Evolutionary conservation across 495 filamentous ascomycete species (phyloP).

Genomic region (Annulohypoxylon nitens): DNA sequence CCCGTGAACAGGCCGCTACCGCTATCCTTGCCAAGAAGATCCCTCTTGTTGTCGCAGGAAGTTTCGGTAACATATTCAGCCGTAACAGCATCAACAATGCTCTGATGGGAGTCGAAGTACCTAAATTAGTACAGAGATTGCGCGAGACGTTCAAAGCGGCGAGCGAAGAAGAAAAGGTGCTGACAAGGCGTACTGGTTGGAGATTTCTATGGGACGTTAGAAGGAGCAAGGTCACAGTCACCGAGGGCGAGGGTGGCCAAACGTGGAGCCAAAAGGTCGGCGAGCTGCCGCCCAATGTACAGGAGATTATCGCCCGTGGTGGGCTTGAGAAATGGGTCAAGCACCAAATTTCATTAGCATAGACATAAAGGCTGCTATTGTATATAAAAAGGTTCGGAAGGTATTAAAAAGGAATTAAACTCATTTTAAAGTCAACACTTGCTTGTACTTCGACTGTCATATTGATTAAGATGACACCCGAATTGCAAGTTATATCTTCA

Average conservation of each 20-base stretch:
- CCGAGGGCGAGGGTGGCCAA: constrained; percentile 69
- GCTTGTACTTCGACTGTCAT: not conserved
- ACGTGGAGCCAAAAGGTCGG: constrained; percentile 86
- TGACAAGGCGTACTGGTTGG: constrained; percentile 91
- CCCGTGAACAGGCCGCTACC: constrained; percentile 87
- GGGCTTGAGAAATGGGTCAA: constrained; percentile 90
- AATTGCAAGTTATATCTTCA: not conserved
- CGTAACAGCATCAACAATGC: constrained; percentile 95
- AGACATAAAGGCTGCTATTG: not conserved
- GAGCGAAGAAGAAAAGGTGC: constrained; percentile 62
- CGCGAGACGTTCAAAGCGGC: constrained; percentile 68
- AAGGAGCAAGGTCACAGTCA: constrained; percentile 74
- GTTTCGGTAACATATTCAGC: constrained; percentile 90
- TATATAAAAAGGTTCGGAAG: not conserved
- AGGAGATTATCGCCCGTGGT: constrained; percentile 87
- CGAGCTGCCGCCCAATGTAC: constrained; percentile 88
- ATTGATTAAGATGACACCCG: not conserved
- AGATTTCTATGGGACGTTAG: constrained; percentile 86
- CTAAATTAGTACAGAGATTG: constrained; percentile 76
- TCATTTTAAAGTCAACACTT: not conserved
- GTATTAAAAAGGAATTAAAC: not conserved
- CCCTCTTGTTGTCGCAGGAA: constrained; percentile 84
- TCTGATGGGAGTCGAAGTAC: constrained; percentile 85
- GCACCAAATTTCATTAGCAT: constrained; percentile 31
- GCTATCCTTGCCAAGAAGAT: constrained; percentile 89